phyloP scores from a whole-genome alignment of 306 rosid species.

The Alnus glutinosa region DNA sequence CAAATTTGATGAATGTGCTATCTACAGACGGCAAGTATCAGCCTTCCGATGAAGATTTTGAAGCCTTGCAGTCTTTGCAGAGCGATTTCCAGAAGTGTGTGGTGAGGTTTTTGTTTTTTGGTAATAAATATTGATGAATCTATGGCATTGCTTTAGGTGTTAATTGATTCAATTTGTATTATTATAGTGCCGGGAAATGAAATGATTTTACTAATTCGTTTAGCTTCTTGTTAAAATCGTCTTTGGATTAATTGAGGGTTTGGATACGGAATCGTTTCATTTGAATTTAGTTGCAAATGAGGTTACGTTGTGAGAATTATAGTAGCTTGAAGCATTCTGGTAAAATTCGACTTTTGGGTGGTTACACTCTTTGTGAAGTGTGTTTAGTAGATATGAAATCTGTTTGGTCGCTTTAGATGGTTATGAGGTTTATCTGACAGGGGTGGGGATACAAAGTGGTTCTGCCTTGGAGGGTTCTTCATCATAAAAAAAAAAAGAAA shows the following conservation, averaged over 20 bases:
- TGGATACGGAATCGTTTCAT: not conserved
- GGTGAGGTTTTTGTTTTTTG: slow-evolving; percentile 51
- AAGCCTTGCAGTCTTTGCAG: slow-evolving; percentile 70
- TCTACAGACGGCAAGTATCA: slow-evolving; percentile 47
- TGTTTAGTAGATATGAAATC: not conserved
- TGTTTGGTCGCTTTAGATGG: too few species aligned
- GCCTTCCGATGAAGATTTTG: slow-evolving; percentile 59
- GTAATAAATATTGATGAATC: not conserved
- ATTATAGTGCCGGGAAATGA: not conserved
- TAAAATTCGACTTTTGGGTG: not conserved
- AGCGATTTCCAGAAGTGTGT: slow-evolving; percentile 76
- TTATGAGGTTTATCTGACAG: too few species aligned
- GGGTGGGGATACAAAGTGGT: too few species aligned
- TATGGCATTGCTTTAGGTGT: not conserved
- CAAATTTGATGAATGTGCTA: slow-evolving; percentile 18
- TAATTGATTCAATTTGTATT: not conserved
- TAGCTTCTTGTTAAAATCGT: not conserved
- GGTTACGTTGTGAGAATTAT: not conserved
- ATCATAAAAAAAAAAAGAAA: too few species aligned
- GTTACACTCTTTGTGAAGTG: not conserved
- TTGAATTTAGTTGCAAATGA: not conserved
- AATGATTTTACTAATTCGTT: not conserved
- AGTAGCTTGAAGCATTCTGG: not conserved
- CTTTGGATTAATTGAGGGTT: too few species aligned
- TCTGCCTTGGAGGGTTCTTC: too few species aligned